phyloP scores from a whole-genome alignment of 768 basidiomycete species.

The Trichaptum fuscoviolaceum region DNA sequence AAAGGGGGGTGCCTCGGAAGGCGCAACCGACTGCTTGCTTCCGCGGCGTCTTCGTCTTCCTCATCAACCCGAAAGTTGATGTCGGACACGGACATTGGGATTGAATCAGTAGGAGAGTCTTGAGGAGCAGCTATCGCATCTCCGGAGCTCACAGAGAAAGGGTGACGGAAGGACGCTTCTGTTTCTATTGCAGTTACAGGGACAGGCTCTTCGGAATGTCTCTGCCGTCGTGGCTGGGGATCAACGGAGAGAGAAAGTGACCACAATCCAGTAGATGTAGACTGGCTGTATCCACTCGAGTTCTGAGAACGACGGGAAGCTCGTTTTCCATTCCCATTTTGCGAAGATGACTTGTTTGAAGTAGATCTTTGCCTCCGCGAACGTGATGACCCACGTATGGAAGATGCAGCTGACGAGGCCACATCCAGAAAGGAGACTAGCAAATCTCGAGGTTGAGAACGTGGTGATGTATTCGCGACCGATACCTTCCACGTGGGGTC shows the following conservation, averaged over 20 bases:
- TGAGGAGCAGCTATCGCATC: constrained; percentile 6
- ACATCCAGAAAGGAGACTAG: constrained; percentile 25
- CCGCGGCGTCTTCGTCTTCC: neutral
- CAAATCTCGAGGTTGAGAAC: constrained; percentile 7
- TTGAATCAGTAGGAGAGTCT: constrained; percentile 51
- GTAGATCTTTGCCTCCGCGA: neutral
- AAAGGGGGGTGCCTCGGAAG: constrained; percentile 21
- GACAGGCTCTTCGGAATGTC: neutral
- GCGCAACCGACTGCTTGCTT: constrained; percentile 8
- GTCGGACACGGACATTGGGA: constrained; percentile 52
- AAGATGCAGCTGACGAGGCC: constrained; percentile 20
- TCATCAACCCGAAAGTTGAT: constrained; percentile 34
- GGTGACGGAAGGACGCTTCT: neutral
- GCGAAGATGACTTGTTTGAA: neutral
- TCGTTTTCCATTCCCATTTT: neutral
- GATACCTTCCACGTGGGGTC: neutral
- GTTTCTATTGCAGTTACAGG: neutral
- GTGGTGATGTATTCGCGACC: neutral
- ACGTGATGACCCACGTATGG: neutral
- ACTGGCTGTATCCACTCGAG: constrained; percentile 2
- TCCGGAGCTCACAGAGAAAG: neutral
- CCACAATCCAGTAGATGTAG: neutral
- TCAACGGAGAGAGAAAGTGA: constrained; percentile 2
- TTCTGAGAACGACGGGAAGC: neutral
- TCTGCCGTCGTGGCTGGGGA: neutral